Percentiles rank a stretch among this genome's conserved stretches.
Conservation (phyloP, 1,139 yeast species). For the Debaryomycetaceae sp. region DNA sequence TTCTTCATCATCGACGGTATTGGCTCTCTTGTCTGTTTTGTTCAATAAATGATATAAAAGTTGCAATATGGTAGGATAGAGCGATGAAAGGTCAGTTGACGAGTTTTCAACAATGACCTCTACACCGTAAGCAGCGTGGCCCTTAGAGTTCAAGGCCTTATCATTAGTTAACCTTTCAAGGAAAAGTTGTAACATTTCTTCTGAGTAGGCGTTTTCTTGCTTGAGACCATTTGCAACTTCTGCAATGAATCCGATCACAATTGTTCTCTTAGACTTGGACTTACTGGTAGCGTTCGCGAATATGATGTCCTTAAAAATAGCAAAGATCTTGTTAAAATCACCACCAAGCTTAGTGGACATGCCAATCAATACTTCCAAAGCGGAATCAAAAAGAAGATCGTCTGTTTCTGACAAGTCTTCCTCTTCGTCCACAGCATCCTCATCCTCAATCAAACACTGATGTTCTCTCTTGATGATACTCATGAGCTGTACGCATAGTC, state of each 20-base stretch:
- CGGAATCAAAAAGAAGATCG: slow-evolving; percentile 77
- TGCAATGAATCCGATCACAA: slow-evolving; percentile 86
- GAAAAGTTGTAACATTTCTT: slow-evolving; percentile 69
- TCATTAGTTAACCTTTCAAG: slow-evolving; percentile 69
- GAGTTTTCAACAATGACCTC: slow-evolving; percentile 73
- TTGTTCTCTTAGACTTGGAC: slow-evolving; percentile 71
- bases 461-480: slow-evolving; percentile 75
- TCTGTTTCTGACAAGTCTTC: slow-evolving; percentile 84
- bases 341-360: slow-evolving; percentile 72
- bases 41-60: slow-evolving; percentile 75
- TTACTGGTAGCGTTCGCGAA: slow-evolving; percentile 59
- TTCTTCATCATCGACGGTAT: slow-evolving; percentile 65
- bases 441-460: slow-evolving; percentile 66
- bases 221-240: slow-evolving; percentile 82
- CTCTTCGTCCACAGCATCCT: slow-evolving; percentile 52
- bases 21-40: slow-evolving; percentile 71
- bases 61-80: slow-evolving; percentile 68
- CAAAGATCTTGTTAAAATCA: slow-evolving; percentile 71
- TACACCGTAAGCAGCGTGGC: slow-evolving; percentile 94
- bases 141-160: slow-evolving; percentile 83
- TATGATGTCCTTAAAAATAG: slow-evolving; percentile 67
- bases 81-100: slow-evolving; percentile 53
- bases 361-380: slow-evolving; percentile 79
- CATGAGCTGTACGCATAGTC: slow-evolving; percentile 67
- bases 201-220: slow-evolving; percentile 60